phyloP scores from a whole-genome alignment of 169 alveolate genomes.

The Plasmodium gonderi region DNA sequence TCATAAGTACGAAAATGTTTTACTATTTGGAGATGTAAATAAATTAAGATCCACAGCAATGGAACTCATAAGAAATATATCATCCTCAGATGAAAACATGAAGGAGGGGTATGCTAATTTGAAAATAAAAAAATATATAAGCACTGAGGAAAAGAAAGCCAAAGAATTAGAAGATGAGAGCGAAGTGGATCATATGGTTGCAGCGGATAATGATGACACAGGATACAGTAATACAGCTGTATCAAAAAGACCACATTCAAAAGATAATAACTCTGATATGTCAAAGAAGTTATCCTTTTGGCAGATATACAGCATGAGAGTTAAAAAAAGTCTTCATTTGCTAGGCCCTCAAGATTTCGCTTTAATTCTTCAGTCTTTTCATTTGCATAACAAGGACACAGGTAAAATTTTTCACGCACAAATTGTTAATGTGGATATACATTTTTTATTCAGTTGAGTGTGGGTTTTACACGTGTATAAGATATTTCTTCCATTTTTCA shows the following conservation, averaged over 20 bases:
- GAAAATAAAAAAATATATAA: constrained; percentile 25
- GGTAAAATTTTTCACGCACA: not conserved
- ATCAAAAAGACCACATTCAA: not conserved
- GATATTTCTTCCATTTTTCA: not conserved
- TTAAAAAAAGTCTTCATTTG: constrained; percentile 50
- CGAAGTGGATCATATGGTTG: not conserved
- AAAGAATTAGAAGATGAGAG: constrained; percentile 2
- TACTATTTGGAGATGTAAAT: constrained; percentile 59
- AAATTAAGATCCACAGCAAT: constrained; percentile 60
- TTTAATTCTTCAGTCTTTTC: constrained; percentile 62
- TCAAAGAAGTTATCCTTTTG: constrained; percentile 52
- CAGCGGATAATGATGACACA: not conserved
- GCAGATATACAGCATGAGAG: constrained; percentile 68
- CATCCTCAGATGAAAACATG: not conserved
- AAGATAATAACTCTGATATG: not conserved
- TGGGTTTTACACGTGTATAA: not conserved
- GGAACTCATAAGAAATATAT: constrained; percentile 20
- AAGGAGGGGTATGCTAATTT: constrained; percentile 11
- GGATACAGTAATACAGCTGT: not conserved
- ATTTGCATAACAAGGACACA: constrained; percentile 65
- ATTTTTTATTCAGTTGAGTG: not conserved
- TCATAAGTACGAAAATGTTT: constrained; percentile 68
- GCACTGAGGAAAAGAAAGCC: not conserved
- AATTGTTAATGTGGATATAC: not conserved
- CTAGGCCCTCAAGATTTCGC: constrained; percentile 20